Evolutionary conservation across 2,329 filamentous ascomycete species (phyloP), one percentile per base, ranked within the genome.

Genomic region (Hansfordia pulvinata): DNA sequence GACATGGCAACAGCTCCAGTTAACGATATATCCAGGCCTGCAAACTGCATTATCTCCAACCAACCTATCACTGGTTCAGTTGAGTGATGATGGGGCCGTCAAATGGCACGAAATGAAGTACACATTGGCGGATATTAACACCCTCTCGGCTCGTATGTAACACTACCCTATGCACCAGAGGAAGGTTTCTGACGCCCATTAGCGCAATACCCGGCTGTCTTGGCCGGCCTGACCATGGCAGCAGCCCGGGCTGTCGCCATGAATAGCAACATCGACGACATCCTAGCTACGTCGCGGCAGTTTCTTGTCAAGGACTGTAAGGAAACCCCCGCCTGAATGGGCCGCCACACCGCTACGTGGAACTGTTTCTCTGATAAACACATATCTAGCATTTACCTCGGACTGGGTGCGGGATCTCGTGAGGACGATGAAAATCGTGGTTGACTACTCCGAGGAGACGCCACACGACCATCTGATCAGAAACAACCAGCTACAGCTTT

Each of bases 361-460:
- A n/a, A n/a, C n/a, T n/a, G n/a, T n/a, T n/a, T 9, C 3, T 8
- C 4, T 9, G 7, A 4, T 4, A 15, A 10, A 17, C 6, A 16
- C 14, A 4, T 21, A 12, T 8, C 8, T 23, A 75, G 69, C 64
- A 26, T 72, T 79, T 36, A 57, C 71, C 28, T 60, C 63, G 21
- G 62, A 74, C 31, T 74, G 76, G 60, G 56, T 81, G 27, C 63
- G 60, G 20, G 75, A 81, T 36, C 58, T 85, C 9, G 73, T 82
- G 27, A 64, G 69, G 20, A 70, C 80, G 30, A 57, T 86, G 27
- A 77, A 76, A 35, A 63, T 82, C 17, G 72, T 76, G 26, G 70
- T 86, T 25, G 88, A 96, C 52, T 92, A 86, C 44, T 79, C 83
- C 0, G 69, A 81, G 25, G 82, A 93, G 33, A 58, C 70, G 2